Evolutionary conservation across 768 basidiomycete species (phyloP), one percentile per base, ranked within the genome.

Genomic region (Termitomyces sp.): DNA sequence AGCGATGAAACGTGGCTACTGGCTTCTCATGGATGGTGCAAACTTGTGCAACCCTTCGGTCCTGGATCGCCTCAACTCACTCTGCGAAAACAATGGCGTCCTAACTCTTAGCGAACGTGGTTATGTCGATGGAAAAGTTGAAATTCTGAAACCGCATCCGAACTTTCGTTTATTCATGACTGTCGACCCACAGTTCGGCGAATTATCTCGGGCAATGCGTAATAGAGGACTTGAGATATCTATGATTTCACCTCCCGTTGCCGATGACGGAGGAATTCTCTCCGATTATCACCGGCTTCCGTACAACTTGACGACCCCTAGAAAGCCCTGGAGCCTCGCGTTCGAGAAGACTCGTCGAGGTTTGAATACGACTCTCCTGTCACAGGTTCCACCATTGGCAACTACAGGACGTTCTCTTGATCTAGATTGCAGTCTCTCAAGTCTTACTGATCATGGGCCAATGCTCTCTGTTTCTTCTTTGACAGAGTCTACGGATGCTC

Each of bases 171-270:
- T 99, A 5, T 89, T 98, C 73, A 96, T 99, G 94, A 84, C 87
- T 2, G 85, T 95, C 52, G 92, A 99, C 67, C 90, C 93, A 30
- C 86, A 87, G 60, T 81, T 88, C 60, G 97, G 97, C 46, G 97
- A 99, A 71, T 76, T 98, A 11, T 98, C 97, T 1, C 81, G 97
- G 38, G 97, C 97, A 2, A 99, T 99, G 97, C 88, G 97, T 26
- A 99, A 99, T 72, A 85, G 97, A 56, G 96, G 96, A 18, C 76
- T 97, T 36, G 97, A 99, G 71, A 80, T 98, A 48, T 79, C 81
- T 30, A 64, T 94, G 54, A 54, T 78, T 10, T 52, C 67, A 5
- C 53, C 57, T 20, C 68, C 72, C 49, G 65, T 68, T 14, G 62
- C 72, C 11, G 81, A 85, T 57, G 87, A 88, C 61, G n/a, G 33